Conservation (phyloP, 108 stramenopile genomes). For the Skeletonema marinoi region DNA sequence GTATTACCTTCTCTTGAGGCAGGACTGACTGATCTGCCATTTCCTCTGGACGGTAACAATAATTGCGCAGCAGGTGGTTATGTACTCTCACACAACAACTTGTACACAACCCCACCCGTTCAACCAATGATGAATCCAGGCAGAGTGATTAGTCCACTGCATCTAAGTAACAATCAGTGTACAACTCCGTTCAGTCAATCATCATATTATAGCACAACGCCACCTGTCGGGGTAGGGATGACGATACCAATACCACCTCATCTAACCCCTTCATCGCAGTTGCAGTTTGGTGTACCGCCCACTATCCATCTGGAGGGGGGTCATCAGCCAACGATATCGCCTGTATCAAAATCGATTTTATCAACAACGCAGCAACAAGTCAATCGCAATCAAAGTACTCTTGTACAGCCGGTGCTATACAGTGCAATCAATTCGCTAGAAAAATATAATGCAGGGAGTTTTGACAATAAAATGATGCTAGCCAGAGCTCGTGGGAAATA, state of each 20-base stretch:
- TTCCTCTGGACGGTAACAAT: background rate
- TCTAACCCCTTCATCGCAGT: background rate
- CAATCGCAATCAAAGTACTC: constrained; percentile 8
- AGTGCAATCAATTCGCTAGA: constrained; percentile 81
- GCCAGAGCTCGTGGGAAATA: constrained; percentile 30
- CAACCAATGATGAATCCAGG: background rate
- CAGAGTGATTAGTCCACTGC: constrained; percentile 1
- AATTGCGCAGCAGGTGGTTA: background rate
- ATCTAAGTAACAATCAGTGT: background rate
- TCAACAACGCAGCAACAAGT: background rate
- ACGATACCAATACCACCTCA: background rate
- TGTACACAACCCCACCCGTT: background rate
- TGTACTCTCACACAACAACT: background rate
- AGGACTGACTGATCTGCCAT: background rate
- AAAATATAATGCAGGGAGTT: constrained; percentile 50
- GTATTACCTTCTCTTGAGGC: background rate
- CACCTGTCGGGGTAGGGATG: background rate
- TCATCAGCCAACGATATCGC: constrained; percentile 4
- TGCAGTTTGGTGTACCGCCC: background rate
- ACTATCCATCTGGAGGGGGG: background rate
- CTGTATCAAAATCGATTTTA: background rate
- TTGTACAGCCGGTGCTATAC: constrained; percentile 52
- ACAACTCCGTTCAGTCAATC: background rate
- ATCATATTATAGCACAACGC: background rate
- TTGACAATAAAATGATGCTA: constrained; percentile 31